Percentiles rank a stretch among this genome's conserved stretches.
phyloP scores from a whole-genome alignment of 163 green algal species.

The Chlorella variabilis region DNA sequence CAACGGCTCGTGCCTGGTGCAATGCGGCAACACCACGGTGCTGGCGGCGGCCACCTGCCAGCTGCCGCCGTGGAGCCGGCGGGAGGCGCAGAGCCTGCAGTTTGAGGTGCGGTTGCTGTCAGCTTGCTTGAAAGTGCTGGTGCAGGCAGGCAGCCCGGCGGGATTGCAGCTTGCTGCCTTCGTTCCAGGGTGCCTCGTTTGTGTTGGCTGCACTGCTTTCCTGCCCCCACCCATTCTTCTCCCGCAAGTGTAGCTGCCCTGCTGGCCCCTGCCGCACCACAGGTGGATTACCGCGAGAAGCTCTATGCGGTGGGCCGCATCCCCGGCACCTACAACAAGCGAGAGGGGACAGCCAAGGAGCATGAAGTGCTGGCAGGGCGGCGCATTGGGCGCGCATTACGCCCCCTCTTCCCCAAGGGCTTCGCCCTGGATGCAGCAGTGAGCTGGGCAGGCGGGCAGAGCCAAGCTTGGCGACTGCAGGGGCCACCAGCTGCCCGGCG shows the following conservation, averaged over 20 bases:
- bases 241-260: not conserved
- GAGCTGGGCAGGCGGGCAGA: not conserved
- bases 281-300: slow-evolving; percentile 84
- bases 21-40: slow-evolving; percentile 57
- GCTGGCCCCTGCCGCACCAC: not conserved
- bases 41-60: slow-evolving; percentile 59
- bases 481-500: not conserved
- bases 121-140: no score
- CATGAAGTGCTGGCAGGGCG: slow-evolving; percentile 66
- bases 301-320: slow-evolving; percentile 68
- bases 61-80: slow-evolving; percentile 16
- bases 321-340: slow-evolving; percentile 61
- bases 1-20: slow-evolving; percentile 59
- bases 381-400: slow-evolving; percentile 59
- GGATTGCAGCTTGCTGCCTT: no score
- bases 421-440: slow-evolving; percentile 42
- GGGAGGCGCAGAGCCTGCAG: slow-evolving; percentile 40
- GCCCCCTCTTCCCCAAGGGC: slow-evolving; percentile 63
- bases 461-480: no score
- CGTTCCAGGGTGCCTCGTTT: no score
- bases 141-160: no score
- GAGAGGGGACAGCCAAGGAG: slow-evolving; percentile 65
- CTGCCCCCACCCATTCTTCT: no score
- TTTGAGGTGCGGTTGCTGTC: slow-evolving; percentile 43
- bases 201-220: no score